A percentile compares a stretch with the other conserved stretches of the same genome.
Evolutionary conservation across 2,329 filamentous ascomycete species (phyloP).

Genomic region (Arachnomyces sp.): DNA sequence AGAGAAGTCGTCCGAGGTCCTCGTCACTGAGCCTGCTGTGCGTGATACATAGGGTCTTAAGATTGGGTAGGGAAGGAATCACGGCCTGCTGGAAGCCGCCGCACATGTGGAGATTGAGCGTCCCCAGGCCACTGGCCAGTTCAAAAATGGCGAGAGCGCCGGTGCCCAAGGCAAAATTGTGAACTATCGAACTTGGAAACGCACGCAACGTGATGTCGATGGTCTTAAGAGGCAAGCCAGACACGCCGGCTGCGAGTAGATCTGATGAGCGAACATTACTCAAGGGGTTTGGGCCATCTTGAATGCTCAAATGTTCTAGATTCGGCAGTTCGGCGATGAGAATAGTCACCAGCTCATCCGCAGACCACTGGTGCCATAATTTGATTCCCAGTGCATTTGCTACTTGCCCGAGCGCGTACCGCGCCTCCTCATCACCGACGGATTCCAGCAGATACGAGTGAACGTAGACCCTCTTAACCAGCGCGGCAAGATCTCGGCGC

Average conservation of each 20-base stretch:
- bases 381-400: no score
- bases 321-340: constrained; percentile 7
- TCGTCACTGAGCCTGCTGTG: constrained; percentile 1
- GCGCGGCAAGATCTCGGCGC: constrained; percentile 13
- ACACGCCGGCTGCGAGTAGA: neutral
- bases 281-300: no score
- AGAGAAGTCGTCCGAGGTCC: no score
- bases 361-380: neutral
- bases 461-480: constrained; percentile 7
- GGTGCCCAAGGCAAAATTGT: no score
- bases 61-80: constrained; percentile 5
- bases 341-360: constrained; percentile 4
- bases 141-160: neutral
- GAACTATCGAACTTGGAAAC: no score
- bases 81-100: neutral
- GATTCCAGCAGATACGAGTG: constrained; percentile 2
- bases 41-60: constrained; percentile 5
- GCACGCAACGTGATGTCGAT: no score
- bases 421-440: neutral
- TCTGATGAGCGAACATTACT: no score
- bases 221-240: no score
- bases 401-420: no score
- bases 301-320: constrained; percentile 7
- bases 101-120: constrained; percentile 9
- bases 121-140: constrained; percentile 1